phyloP scores from a whole-genome alignment of 169 alveolate genomes.

The Eimeria necatrix region DNA sequence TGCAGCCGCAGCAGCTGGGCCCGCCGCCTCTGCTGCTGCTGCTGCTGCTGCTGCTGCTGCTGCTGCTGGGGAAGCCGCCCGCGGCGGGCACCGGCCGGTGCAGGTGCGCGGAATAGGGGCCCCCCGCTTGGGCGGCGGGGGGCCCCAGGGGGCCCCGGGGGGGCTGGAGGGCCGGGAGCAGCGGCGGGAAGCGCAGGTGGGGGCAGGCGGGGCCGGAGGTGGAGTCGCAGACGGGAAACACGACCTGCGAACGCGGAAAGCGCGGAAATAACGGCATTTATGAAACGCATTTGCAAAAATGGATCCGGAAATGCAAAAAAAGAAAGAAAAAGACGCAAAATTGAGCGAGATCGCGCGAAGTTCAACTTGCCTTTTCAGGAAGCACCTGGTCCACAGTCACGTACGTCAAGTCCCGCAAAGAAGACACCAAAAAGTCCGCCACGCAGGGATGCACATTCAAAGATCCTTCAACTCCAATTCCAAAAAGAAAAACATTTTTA shows the following conservation, averaged over 20 bases:
- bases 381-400: constrained; percentile 12
- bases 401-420: constrained; percentile 19
- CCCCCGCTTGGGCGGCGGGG: neutral
- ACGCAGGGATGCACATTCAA: constrained; percentile 40
- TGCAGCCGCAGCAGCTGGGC: too few species aligned
- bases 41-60: constrained; percentile 34
- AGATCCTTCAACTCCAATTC: constrained; percentile 20
- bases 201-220: constrained; percentile 32
- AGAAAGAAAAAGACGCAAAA: neutral
- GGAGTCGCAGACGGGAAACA: constrained; percentile 47
- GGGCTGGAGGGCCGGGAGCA: neutral
- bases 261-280: neutral
- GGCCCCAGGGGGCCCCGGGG: neutral
- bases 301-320: neutral
- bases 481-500: neutral
- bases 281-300: neutral
- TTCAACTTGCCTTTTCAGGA: constrained; percentile 37
- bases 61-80: neutral
- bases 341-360: neutral
- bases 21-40: too few species aligned
- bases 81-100: constrained; percentile 18
- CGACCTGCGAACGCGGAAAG: neutral
- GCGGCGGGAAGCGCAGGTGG: constrained; percentile 23
- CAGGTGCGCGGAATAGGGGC: constrained; percentile 4
- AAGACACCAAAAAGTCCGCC: constrained; percentile 32